These are phyloP conservation scores for Blumeriella jaapii DNA, from an alignment of 2,329 filamentous ascomycete genomes.

Conservation along the genomic window DNA sequence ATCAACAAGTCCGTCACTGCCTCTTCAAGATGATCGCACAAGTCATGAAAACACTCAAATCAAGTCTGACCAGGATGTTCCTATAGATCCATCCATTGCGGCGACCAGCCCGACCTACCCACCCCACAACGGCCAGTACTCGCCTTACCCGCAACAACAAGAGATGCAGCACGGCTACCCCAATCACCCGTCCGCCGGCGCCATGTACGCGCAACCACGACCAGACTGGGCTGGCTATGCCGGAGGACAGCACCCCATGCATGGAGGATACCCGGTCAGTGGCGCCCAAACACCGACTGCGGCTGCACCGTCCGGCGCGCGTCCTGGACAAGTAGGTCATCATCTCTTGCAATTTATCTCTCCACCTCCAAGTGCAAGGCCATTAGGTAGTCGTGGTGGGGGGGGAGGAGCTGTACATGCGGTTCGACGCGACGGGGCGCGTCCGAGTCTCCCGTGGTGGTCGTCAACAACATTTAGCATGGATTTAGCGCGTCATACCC, in stretches of 20 bases:
- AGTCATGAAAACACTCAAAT: slow-evolving; percentile 66
- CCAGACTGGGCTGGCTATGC: slow-evolving; percentile 66
- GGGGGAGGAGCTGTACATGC: background rate
- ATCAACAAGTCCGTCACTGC: slow-evolving; percentile 95
- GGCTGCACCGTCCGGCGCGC: slow-evolving; percentile 38
- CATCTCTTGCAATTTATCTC: slow-evolving; percentile 14
- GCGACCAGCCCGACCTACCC: slow-evolving; percentile 86
- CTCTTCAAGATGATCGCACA: slow-evolving; percentile 68
- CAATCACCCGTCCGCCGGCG: slow-evolving; percentile 41
- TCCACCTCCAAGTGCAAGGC: background rate
- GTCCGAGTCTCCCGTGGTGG: background rate
- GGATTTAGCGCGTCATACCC: background rate
- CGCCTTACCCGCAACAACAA: slow-evolving; percentile 74
- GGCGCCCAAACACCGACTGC: slow-evolving; percentile 38
- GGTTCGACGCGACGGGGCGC: background rate
- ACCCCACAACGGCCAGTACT: slow-evolving; percentile 61
- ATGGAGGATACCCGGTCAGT: slow-evolving; percentile 24
- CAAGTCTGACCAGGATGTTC: slow-evolving; percentile 93
- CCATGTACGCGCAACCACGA: slow-evolving; percentile 57
- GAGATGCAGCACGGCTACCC: slow-evolving; percentile 75
- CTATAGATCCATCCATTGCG: slow-evolving; percentile 98
- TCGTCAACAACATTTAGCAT: background rate
- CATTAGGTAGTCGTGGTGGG: background rate
- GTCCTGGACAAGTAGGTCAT: slow-evolving; percentile 53
- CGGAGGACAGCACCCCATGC: slow-evolving; percentile 30